phyloP scores from a whole-genome alignment of 768 basidiomycete genomes.

The Tephrocybe sp. region DNA sequence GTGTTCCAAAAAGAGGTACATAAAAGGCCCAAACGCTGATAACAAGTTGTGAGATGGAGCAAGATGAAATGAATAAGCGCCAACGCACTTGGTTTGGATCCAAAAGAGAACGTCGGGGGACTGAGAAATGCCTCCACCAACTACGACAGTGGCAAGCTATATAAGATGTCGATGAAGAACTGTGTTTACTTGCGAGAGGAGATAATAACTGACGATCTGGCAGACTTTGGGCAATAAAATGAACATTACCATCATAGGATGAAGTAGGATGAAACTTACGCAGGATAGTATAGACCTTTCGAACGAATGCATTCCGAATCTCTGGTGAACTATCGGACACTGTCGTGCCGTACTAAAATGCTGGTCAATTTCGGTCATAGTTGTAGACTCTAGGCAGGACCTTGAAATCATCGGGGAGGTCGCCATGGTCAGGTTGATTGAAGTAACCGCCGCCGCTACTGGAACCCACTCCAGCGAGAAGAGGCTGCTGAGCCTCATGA shows the following conservation, averaged over 20 bases:
- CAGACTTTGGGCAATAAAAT: constrained; percentile 40
- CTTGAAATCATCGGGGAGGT: constrained; percentile 94
- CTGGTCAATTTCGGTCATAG: neutral
- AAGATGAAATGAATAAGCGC: neutral
- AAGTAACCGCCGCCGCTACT: constrained; percentile 51
- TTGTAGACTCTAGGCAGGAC: constrained; percentile 33
- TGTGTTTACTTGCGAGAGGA: neutral
- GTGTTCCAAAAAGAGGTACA: constrained; percentile 72
- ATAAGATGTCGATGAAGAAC: neutral
- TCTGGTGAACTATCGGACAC: constrained; percentile 76
- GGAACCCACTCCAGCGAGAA: constrained; percentile 53
- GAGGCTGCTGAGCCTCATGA: constrained; percentile 45
- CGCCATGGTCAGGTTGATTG: constrained; percentile 71
- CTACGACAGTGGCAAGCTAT: constrained; percentile 71
- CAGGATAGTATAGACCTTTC: constrained; percentile 90
- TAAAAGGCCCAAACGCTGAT: constrained; percentile 77
- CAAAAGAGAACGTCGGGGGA: constrained; percentile 60
- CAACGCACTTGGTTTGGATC: constrained; percentile 66
- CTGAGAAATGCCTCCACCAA: constrained; percentile 69
- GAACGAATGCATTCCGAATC: constrained; percentile 82
- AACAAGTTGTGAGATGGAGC: neutral
- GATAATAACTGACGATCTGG: constrained; percentile 60
- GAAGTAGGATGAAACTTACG: constrained; percentile 48
- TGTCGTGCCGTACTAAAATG: constrained; percentile 69
- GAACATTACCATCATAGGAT: constrained; percentile 4